Evolutionary conservation across 345 rosid species (phyloP).

Genomic region (Litchi chinensis): DNA sequence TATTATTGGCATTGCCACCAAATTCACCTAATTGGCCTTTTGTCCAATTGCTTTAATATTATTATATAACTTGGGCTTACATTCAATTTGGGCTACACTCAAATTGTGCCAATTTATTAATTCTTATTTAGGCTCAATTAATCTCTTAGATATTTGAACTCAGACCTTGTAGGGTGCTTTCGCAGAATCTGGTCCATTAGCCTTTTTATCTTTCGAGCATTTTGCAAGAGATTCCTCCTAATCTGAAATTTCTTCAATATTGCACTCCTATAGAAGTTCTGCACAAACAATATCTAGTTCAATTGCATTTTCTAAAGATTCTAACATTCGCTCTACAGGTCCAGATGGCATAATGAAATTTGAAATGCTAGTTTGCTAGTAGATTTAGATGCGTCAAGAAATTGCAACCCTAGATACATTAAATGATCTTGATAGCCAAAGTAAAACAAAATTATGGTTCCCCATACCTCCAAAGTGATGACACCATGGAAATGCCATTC

Average conservation of each 20-base stretch:
- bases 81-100: too few species aligned
- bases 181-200: too few species aligned
- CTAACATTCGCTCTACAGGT: neutral
- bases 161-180: too few species aligned
- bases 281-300: neutral
- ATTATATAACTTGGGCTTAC: too few species aligned
- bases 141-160: too few species aligned
- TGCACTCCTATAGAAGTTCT: constrained; percentile 69
- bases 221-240: constrained; percentile 76
- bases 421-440: neutral
- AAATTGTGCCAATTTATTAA: too few species aligned
- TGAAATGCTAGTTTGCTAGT: neutral
- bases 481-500: constrained; percentile 89
- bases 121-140: too few species aligned
- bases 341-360: neutral
- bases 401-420: neutral
- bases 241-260: constrained; percentile 74
- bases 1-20: too few species aligned
- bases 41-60: too few species aligned
- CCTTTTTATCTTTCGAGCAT: constrained; percentile 80
- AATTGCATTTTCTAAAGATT: neutral
- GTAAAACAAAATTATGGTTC: neutral
- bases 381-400: neutral
- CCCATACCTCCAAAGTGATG: constrained; percentile 74
- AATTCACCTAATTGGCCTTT: too few species aligned